Conservation (phyloP, 441 rosid species). For the Euphorbia schlechtendalii region DNA sequence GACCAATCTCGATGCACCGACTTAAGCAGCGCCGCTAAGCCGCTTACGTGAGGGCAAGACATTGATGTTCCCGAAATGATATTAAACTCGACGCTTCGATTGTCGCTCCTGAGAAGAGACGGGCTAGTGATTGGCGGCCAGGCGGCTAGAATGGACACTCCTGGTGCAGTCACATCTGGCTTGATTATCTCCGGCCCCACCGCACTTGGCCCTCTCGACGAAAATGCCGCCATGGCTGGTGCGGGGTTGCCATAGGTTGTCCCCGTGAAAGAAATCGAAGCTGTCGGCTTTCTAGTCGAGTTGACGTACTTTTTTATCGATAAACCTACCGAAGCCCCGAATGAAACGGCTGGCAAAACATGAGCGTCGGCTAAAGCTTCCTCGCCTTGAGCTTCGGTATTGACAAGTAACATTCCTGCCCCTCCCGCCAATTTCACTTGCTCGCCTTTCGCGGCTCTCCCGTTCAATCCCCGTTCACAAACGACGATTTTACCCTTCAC, state of each 20-base stretch:
- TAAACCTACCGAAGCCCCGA: constrained; percentile 56
- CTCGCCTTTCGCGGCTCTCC: constrained; percentile 58
- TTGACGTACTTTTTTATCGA: constrained; percentile 44
- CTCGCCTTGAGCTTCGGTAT: constrained; percentile 54
- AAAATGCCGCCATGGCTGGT: constrained; percentile 66
- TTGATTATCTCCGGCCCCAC: constrained; percentile 59
- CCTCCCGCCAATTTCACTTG: constrained; percentile 73
- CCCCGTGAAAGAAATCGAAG: constrained; percentile 55
- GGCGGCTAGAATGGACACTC: constrained; percentile 64
- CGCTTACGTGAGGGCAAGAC: constrained; percentile 90
- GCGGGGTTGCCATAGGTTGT: constrained; percentile 62
- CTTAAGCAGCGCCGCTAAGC: constrained; percentile 70
- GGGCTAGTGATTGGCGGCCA: constrained; percentile 68
- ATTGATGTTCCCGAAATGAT: constrained; percentile 83
- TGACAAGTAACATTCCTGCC: constrained; percentile 67
- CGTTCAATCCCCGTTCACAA: constrained; percentile 57
- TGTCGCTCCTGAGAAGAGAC: constrained; percentile 49
- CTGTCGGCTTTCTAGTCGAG: constrained; percentile 33
- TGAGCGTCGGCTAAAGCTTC: constrained; percentile 67
- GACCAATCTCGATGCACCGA: constrained; percentile 60
- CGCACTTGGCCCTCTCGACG: constrained; percentile 69
- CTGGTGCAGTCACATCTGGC: constrained; percentile 73
- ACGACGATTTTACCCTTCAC: constrained; percentile 66
- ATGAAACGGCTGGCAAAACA: constrained; percentile 52
- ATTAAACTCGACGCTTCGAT: constrained; percentile 50